Base-by-base conservation (phyloP, 2,329 filamentous ascomycete genomes). In the Chrysosporium keratinophilum region DNA sequence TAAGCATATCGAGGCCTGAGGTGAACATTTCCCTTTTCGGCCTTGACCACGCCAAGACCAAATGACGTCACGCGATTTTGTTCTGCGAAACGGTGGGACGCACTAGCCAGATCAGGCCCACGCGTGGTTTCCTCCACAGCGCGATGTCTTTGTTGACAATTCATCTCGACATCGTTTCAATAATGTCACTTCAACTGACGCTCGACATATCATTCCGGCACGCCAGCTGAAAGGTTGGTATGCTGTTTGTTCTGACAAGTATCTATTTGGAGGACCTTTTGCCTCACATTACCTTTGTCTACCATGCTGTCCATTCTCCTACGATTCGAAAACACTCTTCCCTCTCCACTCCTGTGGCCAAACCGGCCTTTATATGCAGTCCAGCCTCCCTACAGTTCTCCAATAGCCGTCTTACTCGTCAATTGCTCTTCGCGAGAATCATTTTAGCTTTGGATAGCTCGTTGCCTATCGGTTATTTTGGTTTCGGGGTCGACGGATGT, bases 371-470 rank as follows among this genome's bases (percentile, higher is more conserved):
- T 10, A 39, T 44, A 54, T 56, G 58, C 59, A 54, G 54, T 75
- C 60, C 81, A 82, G 85, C 83, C 83, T 82, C 84, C 79, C 76
- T 68, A 85, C 78, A 88, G 87, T 88, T 80, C 79, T 83, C 83
- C 86, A 81, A 78, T 75, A 75, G 76, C 76, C 75, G 74, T 84
- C 83, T 83, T 84, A 80, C 79, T 67, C 60, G 62, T 65, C 57
- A 48, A 56, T 62, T 63, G 69, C 66, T 61, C 61, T 63, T 74
- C 75, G 77, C 77, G 74, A 45, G 72, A 75, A 75, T 74, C 77
- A 79, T 54, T 33, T 15, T 47, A 54, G 44, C 44, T 77, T 79
- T 80, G 82, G 79, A 74, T 62, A 71, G 75, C 68, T 76, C 65
- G 73, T 74, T 70, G 73, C 37, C 23, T 54, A 28, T 40, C 42